These are phyloP conservation scores for Cyberlindnera bimundalis DNA, from an alignment of 805 yeast genomes.

Conservation along the genomic window DNA sequence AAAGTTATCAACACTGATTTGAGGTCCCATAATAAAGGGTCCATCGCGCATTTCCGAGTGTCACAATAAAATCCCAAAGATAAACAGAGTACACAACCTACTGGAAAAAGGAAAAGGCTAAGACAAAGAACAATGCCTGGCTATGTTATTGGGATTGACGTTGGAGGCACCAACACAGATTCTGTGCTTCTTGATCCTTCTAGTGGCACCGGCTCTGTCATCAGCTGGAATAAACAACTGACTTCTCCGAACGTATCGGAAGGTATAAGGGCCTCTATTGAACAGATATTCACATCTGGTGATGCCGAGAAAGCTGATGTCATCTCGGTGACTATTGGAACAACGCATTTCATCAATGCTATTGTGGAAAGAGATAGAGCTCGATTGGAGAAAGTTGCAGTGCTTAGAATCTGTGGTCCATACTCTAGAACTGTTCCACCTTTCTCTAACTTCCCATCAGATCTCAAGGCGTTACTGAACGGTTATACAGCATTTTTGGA, in stretches of 20 bases:
- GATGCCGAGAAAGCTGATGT: conserved; percentile 30
- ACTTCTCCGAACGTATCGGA: conserved; percentile 43
- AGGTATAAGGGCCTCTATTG: conserved; percentile 39
- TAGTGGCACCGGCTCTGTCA: conserved; percentile 30
- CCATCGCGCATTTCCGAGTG: no score
- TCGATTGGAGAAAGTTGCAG: conserved; percentile 42
- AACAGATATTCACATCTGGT: conserved; percentile 29
- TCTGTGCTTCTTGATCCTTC: conserved; percentile 42
- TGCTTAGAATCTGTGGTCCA: conserved; percentile 43
- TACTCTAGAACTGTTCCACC: conserved; percentile 38
- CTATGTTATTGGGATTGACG: conserved; percentile 45
- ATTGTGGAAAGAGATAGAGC: conserved; percentile 44
- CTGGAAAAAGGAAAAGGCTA: no score
- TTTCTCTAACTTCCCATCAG: conserved; percentile 43
- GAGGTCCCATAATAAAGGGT: no score
- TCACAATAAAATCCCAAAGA: no score
- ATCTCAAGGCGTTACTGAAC: conserved; percentile 32
- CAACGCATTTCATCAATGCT: conserved; percentile 50
- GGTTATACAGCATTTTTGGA: conserved; percentile 36
- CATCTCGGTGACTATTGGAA: conserved; percentile 45
- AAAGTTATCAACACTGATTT: no score
- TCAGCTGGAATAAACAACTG: conserved; percentile 40
- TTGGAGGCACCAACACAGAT: conserved; percentile 52
- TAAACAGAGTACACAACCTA: no score
- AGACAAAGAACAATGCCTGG: conserved; percentile 12